Evolutionary conservation across 192 early-diverging fungal species (phyloP).

Genomic region (Tieghemiomyces parasiticus): DNA sequence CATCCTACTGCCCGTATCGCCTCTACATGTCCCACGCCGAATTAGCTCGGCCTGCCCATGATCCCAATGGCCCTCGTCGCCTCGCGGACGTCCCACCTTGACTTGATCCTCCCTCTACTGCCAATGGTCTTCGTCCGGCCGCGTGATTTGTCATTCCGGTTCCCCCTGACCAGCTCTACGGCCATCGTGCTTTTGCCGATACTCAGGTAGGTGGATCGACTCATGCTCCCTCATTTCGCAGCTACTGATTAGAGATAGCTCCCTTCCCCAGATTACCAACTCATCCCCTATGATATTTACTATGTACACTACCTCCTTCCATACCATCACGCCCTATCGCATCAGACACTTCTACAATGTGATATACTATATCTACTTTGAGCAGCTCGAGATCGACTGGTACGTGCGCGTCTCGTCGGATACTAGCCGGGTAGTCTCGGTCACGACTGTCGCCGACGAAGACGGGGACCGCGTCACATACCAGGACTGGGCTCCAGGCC

Average conservation of each 20-base stretch:
- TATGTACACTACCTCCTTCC: conserved; percentile 15
- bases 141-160: conserved; percentile 24
- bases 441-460: background rate
- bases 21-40: no score
- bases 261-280: conserved; percentile 15
- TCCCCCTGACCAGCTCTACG: conserved; percentile 32
- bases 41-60: conserved; percentile 11
- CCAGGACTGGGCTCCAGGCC: background rate
- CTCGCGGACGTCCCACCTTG: conserved; percentile 30
- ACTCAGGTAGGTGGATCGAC: conserved; percentile 30
- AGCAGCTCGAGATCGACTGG: background rate
- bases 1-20: background rate
- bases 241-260: conserved; percentile 15
- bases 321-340: no score
- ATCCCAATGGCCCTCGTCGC: conserved; percentile 33
- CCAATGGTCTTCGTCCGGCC: conserved; percentile 28
- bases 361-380: conserved; percentile 13
- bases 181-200: conserved; percentile 35
- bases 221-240: conserved; percentile 20
- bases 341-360: conserved; percentile 16
- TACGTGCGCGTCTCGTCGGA: background rate
- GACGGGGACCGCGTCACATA: background rate
- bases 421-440: background rate
- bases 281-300: conserved; percentile 1
- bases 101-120: conserved; percentile 32